A percentile compares a stretch with the other conserved stretches of the same genome.
Evolutionary conservation across 345 rosid species (phyloP).

Genomic region (Reutealis trisperma): DNA sequence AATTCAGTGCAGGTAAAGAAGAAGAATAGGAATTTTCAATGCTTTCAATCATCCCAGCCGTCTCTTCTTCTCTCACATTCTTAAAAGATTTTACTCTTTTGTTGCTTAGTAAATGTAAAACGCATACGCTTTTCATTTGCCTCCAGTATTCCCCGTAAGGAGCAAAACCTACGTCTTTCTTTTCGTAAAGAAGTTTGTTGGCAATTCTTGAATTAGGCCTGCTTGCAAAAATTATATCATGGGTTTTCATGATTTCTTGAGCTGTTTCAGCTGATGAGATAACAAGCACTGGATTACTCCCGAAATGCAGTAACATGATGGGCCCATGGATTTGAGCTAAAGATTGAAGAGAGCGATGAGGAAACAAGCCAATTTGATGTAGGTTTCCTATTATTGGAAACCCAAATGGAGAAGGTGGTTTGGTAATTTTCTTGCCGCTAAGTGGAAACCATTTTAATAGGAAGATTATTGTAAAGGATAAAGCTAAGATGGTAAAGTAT

Average conservation of each 20-base stretch:
- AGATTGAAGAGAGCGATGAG: constrained; percentile 47
- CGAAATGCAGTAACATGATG: constrained; percentile 55
- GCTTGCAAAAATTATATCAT: constrained; percentile 49
- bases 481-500: not conserved
- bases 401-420: constrained; percentile 49
- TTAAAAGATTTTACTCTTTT: constrained; percentile 49
- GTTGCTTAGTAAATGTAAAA: constrained; percentile 50
- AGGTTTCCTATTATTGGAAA: constrained; percentile 66
- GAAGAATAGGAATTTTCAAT: constrained; percentile 20
- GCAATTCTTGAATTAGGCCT: constrained; percentile 34
- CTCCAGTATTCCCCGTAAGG: constrained; percentile 80
- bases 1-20: constrained; percentile 29
- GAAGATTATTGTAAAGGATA: not conserved
- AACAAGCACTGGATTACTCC: constrained; percentile 44
- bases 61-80: constrained; percentile 50
- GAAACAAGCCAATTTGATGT: constrained; percentile 44
- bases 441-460: constrained; percentile 4
- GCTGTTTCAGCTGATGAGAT: constrained; percentile 59
- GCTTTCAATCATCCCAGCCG: constrained; percentile 25
- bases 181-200: constrained; percentile 35
- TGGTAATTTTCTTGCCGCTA: constrained; percentile 15
- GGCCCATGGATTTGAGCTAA: constrained; percentile 50
- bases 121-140: constrained; percentile 52
- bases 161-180: constrained; percentile 40
- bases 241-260: constrained; percentile 50